phyloP scores from a whole-genome alignment of 495 filamentous ascomycete species.

The Parachaetomium inaequale region DNA sequence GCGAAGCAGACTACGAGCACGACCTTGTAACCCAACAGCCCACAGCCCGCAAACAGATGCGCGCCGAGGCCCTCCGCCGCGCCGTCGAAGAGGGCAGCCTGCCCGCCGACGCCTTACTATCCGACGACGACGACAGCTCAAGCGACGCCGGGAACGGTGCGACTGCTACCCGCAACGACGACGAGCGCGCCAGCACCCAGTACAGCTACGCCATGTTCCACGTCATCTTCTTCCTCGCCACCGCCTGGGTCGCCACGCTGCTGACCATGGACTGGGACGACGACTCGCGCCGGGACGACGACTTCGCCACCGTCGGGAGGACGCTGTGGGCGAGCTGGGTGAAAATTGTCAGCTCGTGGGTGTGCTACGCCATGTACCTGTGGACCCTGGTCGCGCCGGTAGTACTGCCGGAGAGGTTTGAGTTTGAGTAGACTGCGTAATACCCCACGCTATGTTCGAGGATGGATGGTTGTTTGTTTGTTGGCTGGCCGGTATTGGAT shows the following conservation, averaged over 20 bases:
- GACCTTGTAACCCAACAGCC: constrained; percentile 89
- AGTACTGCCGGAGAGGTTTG: constrained; percentile 82
- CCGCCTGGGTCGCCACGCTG: constrained; percentile 91
- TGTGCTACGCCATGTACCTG: constrained; percentile 89
- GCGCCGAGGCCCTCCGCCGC: constrained; percentile 80
- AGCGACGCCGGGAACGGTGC: constrained; percentile 45
- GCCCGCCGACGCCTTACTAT: constrained; percentile 84
- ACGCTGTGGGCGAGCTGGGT: constrained; percentile 99
- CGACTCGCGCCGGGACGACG: constrained; percentile 43
- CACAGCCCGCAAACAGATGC: constrained; percentile 77
- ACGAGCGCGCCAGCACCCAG: constrained; percentile 84
- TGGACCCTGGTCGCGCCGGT: constrained; percentile 91
- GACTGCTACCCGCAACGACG: constrained; percentile 59
- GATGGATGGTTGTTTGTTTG: neutral
- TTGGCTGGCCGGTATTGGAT: neutral
- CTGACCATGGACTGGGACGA: constrained; percentile 79
- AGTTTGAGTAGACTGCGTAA: constrained; percentile 34
- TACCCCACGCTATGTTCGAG: neutral
- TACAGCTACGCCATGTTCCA: constrained; percentile 98
- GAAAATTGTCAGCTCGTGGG: constrained; percentile 97
- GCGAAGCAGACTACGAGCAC: constrained; percentile 64
- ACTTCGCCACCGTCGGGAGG: constrained; percentile 87
- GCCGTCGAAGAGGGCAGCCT: constrained; percentile 88
- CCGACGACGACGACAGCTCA: constrained; percentile 56
- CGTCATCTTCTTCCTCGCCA: constrained; percentile 94